Base-by-base conservation (phyloP, 441 rosid genomes). In the Pelargonium myrrhifolium region DNA sequence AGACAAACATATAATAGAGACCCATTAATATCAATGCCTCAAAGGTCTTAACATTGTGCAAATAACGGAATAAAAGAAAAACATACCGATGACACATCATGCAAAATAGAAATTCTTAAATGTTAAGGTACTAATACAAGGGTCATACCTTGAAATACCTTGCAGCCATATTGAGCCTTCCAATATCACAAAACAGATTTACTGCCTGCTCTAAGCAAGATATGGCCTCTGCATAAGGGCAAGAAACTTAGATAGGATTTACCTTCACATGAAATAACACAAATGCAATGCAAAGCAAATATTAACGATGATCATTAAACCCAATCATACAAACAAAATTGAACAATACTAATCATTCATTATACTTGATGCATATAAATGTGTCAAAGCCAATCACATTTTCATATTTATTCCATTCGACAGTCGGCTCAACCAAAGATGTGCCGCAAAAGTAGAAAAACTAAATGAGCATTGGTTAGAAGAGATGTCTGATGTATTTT, bases 91-190 rank as follows among this genome's bases (percentile, higher is more conserved):
- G n/a, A 11, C 56, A 73, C 24, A 6, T 26, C 55, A 58, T 69
- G 35, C 9, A 21, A 20, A 59, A 9, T 59, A 21, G 11, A 21
- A 59, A 9, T 21, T 7, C 6, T 18, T 58, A 59, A 59, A 21
- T 1, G 62, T 24, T 65, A 0, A 14, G 15, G 58, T 49, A 60
- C 59, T 64, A 58, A 65, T 21, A 68, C 51, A 24, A 58, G 51
- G 11, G 64, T 12, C 31, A 70, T 68, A 90, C 98, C 97, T 95
- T 95, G 77, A 74, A 86, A 74, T 92, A 92, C 86, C 98, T 87
- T 56, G 99, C 99, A 75, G 98, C 99, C 96, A 92, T 87, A 81
- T 84, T 90, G 74, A 94, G 87, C 86, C 98, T 85, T 76, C 97
- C 99, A 74, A 86, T 90, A 72, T 95, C 99, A 75, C 95, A 92